Percentiles rank a stretch among this genome's conserved stretches.
phyloP scores from a whole-genome alignment of 1,139 yeast genomes.

The Chernovozyma aurita region DNA sequence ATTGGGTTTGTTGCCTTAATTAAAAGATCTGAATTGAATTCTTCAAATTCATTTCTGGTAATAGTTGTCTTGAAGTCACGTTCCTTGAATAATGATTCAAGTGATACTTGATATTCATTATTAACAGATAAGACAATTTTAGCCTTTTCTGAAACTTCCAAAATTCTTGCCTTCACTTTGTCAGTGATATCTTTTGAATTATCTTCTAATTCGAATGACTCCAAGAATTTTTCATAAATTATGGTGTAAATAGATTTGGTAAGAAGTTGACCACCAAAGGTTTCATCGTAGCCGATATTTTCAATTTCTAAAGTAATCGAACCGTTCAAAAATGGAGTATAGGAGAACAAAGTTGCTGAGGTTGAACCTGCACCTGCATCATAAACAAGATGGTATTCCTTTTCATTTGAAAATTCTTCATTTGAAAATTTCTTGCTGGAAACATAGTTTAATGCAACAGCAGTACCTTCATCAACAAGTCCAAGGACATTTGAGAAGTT shows the following conservation, averaged over 20 bases:
- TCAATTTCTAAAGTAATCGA: constrained; percentile 54
- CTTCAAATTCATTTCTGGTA: constrained; percentile 79
- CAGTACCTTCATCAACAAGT: constrained; percentile 83
- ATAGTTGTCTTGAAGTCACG: constrained; percentile 64
- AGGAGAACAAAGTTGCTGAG: constrained; percentile 75
- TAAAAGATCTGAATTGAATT: constrained; percentile 39
- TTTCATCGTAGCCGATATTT: constrained; percentile 63
- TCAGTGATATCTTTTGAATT: constrained; percentile 36
- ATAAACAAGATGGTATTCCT: constrained; percentile 66
- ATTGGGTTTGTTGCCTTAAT: constrained; percentile 54
- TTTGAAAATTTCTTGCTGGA: constrained; percentile 43
- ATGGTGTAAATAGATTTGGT: constrained; percentile 63
- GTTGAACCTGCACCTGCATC: constrained; percentile 95
- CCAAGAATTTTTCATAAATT: constrained; percentile 53
- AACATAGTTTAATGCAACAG: constrained; percentile 79
- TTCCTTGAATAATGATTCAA: constrained; percentile 69
- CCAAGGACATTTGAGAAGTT: constrained; percentile 58
- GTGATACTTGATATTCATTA: constrained; percentile 63
- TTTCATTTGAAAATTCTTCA: constrained; percentile 28
- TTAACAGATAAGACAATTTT: constrained; percentile 86
- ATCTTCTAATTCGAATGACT: constrained; percentile 33
- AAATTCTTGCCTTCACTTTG: constrained; percentile 62
- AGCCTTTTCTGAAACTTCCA: constrained; percentile 84
- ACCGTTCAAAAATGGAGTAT: constrained; percentile 42
- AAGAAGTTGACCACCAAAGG: constrained; percentile 71